These are phyloP conservation scores for Flaveria robusta DNA, from an alignment of 129 eudicot species.

Conservation along the genomic window DNA sequence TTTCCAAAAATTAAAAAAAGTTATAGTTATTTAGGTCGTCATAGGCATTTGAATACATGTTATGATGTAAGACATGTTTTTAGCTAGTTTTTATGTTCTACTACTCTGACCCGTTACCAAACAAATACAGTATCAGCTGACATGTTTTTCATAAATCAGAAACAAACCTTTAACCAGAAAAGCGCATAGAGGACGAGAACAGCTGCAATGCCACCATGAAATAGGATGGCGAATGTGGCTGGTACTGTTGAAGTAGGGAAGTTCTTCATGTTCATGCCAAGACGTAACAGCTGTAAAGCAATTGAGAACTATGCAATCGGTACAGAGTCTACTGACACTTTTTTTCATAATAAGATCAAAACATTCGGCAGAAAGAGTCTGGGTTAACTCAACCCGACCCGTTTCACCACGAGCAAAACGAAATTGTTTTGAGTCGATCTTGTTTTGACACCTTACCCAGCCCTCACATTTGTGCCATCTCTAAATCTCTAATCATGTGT, in stretches of 20 bases:
- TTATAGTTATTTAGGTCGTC: no score
- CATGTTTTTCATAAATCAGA: not conserved
- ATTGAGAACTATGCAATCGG: not conserved
- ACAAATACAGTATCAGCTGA: not conserved
- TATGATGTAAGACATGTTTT: not conserved
- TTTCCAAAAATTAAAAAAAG: no score
- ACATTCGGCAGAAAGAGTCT: not conserved
- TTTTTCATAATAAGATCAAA: not conserved
- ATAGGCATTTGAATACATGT: no score
- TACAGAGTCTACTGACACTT: not conserved
- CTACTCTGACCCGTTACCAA: not conserved
- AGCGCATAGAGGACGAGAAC: constrained; percentile 63
- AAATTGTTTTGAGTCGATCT: not conserved
- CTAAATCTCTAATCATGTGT: no score
- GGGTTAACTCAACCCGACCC: not conserved
- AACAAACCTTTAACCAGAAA: constrained; percentile 89
- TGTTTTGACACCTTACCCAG: not conserved
- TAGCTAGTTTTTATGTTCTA: not conserved
- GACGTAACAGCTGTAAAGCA: constrained; percentile 55
- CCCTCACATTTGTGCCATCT: not conserved
- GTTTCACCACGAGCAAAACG: not conserved
- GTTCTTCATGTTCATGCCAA: constrained; percentile 78
- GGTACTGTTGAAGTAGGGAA: constrained; percentile 72
- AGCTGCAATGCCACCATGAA: constrained; percentile 82
- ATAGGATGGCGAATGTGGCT: constrained; percentile 65